These are phyloP conservation scores for Chionographis japonica DNA, from an alignment of 106 monocot species.

Conservation along the genomic window DNA sequence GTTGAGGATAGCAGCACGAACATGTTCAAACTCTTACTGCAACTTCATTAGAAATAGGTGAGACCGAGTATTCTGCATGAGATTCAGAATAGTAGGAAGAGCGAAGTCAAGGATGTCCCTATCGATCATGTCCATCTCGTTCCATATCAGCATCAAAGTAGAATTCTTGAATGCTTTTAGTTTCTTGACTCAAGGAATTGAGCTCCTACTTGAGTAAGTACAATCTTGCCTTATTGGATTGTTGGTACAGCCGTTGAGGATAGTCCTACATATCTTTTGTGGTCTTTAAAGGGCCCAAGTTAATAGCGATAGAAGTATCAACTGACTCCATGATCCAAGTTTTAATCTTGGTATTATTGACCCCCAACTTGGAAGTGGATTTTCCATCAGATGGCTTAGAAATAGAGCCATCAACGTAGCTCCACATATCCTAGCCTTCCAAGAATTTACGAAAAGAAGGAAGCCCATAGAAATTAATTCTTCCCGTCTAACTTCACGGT, in stretches of 20 bases:
- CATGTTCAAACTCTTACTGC: slow-evolving; percentile 4
- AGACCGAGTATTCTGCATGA: background rate
- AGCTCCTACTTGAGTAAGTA: background rate
- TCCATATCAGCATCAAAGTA: slow-evolving; percentile 9
- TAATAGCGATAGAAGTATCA: background rate
- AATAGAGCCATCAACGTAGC: background rate
- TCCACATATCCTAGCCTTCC: slow-evolving; percentile 1
- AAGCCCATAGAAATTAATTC: slow-evolving; percentile 7
- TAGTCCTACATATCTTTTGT: slow-evolving; percentile 11
- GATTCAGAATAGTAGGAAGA: background rate
- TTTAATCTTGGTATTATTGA: slow-evolving; percentile 2
- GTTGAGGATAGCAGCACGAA: slow-evolving; percentile 2
- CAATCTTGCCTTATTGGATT: background rate
- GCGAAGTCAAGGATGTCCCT: background rate
- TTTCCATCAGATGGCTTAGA: background rate
- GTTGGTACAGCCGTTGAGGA: background rate
- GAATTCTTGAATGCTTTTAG: slow-evolving; percentile 1
- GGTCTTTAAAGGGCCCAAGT: slow-evolving; percentile 1
- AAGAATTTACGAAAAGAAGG: background rate
- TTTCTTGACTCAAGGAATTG: background rate
- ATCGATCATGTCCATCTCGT: slow-evolving; percentile 12
- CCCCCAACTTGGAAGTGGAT: background rate
- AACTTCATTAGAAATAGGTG: slow-evolving; percentile 7
- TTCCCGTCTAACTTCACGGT: slow-evolving; percentile 1
- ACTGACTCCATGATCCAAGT: slow-evolving; percentile 9